Evolutionary conservation across 1,284 basidiomycete species (phyloP), one percentile per base, ranked within the genome.

Genomic region (Trichosporon sp.): DNA sequence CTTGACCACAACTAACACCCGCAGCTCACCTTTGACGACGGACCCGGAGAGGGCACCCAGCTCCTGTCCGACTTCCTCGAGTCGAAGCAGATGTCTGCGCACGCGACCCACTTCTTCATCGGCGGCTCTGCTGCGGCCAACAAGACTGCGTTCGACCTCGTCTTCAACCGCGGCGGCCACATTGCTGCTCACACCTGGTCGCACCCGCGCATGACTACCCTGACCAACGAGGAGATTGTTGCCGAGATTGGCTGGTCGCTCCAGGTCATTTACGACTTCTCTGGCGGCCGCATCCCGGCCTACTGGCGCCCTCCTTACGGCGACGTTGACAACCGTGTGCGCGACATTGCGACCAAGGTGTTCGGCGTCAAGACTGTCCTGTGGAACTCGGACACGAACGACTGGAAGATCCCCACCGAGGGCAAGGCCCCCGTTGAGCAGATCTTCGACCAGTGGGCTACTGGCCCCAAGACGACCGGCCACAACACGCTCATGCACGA

Each of bases 401-500:
- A 81, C 68, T 81, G 80, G 80, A 71, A 70, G 14, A 75, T 81
- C 44, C 44, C 44, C 21, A 25, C 21, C 23, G 46, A 54, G 44
- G 49, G 60, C 46, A 60, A 60, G 59, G 21, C 7, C 6, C 44
- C 46, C 32, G 59, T 60, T 25, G 46, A 60, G 59, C 14, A 33
- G 9, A 21, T 60, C 31, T 60, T 60, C 25, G 59, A 60, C 21
- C n/a, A 60, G 44, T 66, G 61, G 61, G 68, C 65, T 59, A 56
- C 57, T 84, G 87, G 87, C 52, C 81, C 88, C 57, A 89, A 91
- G 75, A 78, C 76, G 10, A 87, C 88, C 9, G 92, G 92, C 34
- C 84, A 93, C 19, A 84, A 93, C 70, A 83, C 91, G 65, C 84
- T 95, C 67, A 89, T 94, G 79, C 92, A 95, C 79, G 92, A 94